A percentile compares a stretch with the other conserved stretches of the same genome.
These are phyloP conservation scores for Fusarium chaquense DNA, from an alignment of 2,329 filamentous ascomycete genomes.

Conservation along the genomic window DNA sequence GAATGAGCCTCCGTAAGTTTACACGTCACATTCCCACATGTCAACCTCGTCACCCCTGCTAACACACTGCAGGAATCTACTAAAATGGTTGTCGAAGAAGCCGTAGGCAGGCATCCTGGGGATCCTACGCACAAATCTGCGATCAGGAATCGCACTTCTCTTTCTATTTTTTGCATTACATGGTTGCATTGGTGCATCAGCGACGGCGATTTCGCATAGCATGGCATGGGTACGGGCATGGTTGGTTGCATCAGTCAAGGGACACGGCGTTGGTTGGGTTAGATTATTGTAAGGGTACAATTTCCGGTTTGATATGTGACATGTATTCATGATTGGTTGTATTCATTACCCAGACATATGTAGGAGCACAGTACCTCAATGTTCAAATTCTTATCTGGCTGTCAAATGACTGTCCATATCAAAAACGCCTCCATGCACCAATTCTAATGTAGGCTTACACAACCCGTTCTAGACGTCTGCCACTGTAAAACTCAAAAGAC, in stretches of 20 bases:
- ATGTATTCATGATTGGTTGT: conserved; percentile 32
- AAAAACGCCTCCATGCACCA: conserved; percentile 22
- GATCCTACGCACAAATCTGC: conserved; percentile 24
- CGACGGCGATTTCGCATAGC: conserved; percentile 40
- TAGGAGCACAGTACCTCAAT: conserved; percentile 21
- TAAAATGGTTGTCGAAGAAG: conserved; percentile 33
- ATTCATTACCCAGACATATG: conserved; percentile 22
- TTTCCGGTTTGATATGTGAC: conserved; percentile 34
- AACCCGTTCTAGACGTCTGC: conserved; percentile 59
- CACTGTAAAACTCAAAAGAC: conserved; percentile 85
- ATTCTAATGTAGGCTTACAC: conserved; percentile 19
- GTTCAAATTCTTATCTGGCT: conserved; percentile 25
- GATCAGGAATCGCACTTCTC: conserved; percentile 18
- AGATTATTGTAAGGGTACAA: conserved; percentile 30
- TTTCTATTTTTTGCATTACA: conserved; percentile 38
- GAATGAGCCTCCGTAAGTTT: conserved; percentile 46
- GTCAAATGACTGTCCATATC: conserved; percentile 19
- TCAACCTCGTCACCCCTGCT: conserved; percentile 38
- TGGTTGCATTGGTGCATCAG: conserved; percentile 42
- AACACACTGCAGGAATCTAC: conserved; percentile 43
- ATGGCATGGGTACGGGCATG: conserved; percentile 35
- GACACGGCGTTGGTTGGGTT: conserved; percentile 36
- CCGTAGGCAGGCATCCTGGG: conserved; percentile 19
- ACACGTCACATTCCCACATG: conserved; percentile 29
- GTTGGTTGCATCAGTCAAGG: conserved; percentile 40